Percentiles rank a stretch among this genome's conserved stretches.
Evolutionary conservation across 208 protist genomes (phyloP).

Genomic region (Leishmania arabica): DNA sequence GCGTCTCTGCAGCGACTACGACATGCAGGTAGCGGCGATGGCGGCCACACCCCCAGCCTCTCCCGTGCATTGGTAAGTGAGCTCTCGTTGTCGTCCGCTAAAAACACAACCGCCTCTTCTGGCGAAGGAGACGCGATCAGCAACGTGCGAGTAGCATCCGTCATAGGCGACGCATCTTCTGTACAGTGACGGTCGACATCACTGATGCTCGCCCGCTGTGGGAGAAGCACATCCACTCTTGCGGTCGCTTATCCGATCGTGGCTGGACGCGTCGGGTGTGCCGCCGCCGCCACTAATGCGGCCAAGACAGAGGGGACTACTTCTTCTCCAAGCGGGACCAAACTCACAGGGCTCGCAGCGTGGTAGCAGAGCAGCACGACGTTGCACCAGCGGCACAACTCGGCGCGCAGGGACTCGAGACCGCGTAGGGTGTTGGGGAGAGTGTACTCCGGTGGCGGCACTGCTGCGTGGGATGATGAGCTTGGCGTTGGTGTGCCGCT

Average conservation of each 20-base stretch:
- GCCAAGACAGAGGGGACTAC: neutral
- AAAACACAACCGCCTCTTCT: too few species aligned
- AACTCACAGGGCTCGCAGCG: conserved; percentile 16
- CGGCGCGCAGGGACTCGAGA: conserved; percentile 29
- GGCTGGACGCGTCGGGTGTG: neutral
- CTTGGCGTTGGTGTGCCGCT: neutral
- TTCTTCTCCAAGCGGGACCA: conserved; percentile 12
- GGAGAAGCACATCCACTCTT: neutral
- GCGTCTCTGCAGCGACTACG: too few species aligned
- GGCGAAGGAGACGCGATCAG: too few species aligned
- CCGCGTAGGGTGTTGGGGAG: conserved; percentile 20
- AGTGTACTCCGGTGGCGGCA: conserved; percentile 17
- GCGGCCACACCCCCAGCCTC: too few species aligned
- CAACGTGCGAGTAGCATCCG: too few species aligned
- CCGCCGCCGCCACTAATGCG: too few species aligned
- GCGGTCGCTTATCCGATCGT: neutral
- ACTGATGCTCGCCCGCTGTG: neutral
- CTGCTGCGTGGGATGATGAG: neutral
- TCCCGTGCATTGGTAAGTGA: too few species aligned
- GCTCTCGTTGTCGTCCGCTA: too few species aligned
- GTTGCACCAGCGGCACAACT: conserved; percentile 46
- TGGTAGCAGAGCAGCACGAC: conserved; percentile 46
- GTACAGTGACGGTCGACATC: too few species aligned
- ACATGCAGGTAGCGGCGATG: neutral
- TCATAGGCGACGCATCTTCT: too few species aligned